These are phyloP conservation scores for Yamadazyma diospyri DNA, from an alignment of 1,139 yeast species.

Conservation along the genomic window DNA sequence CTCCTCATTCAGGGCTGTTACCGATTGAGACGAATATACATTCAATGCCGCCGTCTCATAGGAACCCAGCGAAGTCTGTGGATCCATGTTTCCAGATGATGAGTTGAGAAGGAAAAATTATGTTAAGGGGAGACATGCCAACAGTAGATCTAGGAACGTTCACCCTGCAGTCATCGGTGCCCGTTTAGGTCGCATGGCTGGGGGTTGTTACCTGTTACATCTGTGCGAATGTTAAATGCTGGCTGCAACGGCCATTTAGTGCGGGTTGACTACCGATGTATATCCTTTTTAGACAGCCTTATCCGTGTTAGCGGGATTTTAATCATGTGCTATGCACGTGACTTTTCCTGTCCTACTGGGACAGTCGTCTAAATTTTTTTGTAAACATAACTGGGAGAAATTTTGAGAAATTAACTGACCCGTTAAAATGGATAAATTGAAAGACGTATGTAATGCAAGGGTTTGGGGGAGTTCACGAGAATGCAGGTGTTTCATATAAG, in stretches of 20 bases:
- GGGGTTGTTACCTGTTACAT: no score
- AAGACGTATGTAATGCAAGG: conserved; percentile 40
- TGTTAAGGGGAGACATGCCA: no score
- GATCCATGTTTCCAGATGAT: no score
- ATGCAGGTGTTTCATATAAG: not conserved
- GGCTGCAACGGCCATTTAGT: no score
- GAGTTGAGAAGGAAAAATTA: no score
- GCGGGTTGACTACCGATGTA: no score
- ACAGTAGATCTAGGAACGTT: no score
- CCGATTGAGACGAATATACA: conserved; percentile 14
- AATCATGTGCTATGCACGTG: not conserved
- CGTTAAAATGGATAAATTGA: conserved; percentile 44
- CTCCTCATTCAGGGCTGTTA: conserved; percentile 13
- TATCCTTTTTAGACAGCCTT: no score
- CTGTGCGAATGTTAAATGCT: no score
- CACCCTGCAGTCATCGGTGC: no score
- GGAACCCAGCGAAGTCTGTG: conserved; percentile 10
- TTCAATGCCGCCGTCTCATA: conserved; percentile 16
- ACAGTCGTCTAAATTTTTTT: conserved; percentile 7
- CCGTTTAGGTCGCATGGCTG: no score
- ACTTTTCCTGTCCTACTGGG: not conserved
- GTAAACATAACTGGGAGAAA: conserved; percentile 4
- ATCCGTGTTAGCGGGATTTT: not conserved
- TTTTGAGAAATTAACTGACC: conserved; percentile 5
- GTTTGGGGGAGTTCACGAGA: no score